Evolutionary conservation across 192 early-diverging fungal genomes (phyloP), one percentile per base, ranked within the genome.

Genomic region (Coemansia sp.): DNA sequence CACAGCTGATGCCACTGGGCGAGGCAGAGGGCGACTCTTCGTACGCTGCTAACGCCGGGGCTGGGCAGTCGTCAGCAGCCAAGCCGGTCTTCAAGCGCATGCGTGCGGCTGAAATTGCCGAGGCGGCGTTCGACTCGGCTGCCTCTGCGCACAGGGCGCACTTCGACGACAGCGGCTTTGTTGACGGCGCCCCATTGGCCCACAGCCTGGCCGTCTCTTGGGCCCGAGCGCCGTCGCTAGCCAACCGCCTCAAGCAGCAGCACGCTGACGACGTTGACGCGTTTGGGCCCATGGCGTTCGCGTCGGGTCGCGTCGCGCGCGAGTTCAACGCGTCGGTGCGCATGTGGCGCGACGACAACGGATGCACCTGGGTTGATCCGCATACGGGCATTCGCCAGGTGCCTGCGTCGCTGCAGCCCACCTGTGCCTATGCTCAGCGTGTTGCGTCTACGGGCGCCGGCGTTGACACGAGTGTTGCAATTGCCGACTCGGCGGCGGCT

Each of bases 291-390:
- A 75, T 80, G 78, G 73, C 78, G 13, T 73, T 60, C 63, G 78
- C 78, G 52, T 73, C 74, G 59, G 68, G 53, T 21, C 62, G 66
- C 60, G 64, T 70, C 42, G 75, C 75, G 0, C 67, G 79, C 63
- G 81, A 83, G 14, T 77, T 83, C 23, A 83, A 83, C 59, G 65
- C 75, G 37, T 66, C 72, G 13, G 53, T 75, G 35, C 68, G 81
- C 1, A n/a, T 78, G 59, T 83, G 81, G 81, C 75, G 81, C 61
- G 76, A 83, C 17, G 75, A 78, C 70, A 78, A 83, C 60, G 81
- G 76, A 1, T 64, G 76, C 57, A 83, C 76, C 38, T 83, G 77
- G 82, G 66, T 76, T 0, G 82, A 84, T 21, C 77, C 82, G 30
- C 82, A 84, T 40, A 84, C 82, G 47, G 82, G 73, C 7, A 58